Percentiles rank a stretch among this genome's conserved stretches.
phyloP scores from a whole-genome alignment of 169 alveolate genomes.

The Sarcocystis neurona region DNA sequence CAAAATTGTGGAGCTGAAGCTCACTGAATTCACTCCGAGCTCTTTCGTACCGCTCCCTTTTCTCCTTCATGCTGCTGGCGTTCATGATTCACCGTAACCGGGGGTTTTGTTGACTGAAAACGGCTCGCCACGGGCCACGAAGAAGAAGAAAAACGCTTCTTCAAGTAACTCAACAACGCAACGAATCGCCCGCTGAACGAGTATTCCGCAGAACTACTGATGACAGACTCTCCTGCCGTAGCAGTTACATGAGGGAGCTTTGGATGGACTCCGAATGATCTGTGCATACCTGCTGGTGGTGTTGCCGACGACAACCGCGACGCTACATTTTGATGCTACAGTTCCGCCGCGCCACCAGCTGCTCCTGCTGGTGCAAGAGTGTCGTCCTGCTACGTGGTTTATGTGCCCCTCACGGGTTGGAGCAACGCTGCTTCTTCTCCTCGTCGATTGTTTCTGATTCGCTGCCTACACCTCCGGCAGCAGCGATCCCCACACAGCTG shows the following conservation, averaged over 20 bases:
- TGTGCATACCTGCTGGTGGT: too few relatives aligned
- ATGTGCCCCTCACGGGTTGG: too few relatives aligned
- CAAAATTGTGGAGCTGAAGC: too few relatives aligned
- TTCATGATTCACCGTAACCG: constrained; percentile 98
- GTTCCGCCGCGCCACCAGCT: too few relatives aligned
- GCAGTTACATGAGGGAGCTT: background rate
- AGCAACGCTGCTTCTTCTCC: too few relatives aligned
- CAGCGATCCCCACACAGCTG: too few relatives aligned
- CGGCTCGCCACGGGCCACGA: constrained; percentile 96
- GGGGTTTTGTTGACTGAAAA: constrained; percentile 95
- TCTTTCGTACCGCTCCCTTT: constrained; percentile 65
- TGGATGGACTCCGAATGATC: background rate
- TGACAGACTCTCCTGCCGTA: background rate
- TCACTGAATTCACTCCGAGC: background rate
- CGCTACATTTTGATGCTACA: too few relatives aligned
- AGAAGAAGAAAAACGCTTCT: constrained; percentile 83
- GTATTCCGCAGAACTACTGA: background rate
- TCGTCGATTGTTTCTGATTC: too few relatives aligned
- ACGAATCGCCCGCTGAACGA: constrained; percentile 83
- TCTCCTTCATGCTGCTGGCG: constrained; percentile 89
- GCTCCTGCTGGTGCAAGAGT: too few relatives aligned
- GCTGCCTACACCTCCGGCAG: too few relatives aligned
- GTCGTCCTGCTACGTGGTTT: too few relatives aligned
- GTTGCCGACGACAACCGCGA: too few relatives aligned
- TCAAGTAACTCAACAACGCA: constrained; percentile 76